These are phyloP conservation scores for Candida easanensis DNA, from an alignment of 805 yeast genomes.

Conservation along the genomic window DNA sequence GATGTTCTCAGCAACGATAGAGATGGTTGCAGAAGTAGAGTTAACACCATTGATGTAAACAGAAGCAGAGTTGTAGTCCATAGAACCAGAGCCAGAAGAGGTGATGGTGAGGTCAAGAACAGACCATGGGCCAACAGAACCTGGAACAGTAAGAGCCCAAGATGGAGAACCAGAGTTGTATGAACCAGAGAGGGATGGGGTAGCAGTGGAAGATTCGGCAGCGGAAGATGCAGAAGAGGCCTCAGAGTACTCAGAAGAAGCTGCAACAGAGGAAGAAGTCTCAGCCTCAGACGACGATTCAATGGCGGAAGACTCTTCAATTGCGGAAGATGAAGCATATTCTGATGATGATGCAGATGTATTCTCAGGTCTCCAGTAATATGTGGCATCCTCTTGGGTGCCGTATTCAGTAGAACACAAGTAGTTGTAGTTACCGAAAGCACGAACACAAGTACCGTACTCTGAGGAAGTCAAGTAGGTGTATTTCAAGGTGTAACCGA, in stretches of 20 bases:
- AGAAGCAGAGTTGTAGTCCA: background rate
- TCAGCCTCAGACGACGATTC: too few relatives aligned
- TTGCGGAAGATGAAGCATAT: too few relatives aligned
- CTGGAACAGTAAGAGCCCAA: conserved; percentile 17
- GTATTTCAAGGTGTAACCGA: background rate
- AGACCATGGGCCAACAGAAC: conserved; percentile 20
- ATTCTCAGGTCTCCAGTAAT: conserved; percentile 1
- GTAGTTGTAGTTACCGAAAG: conserved; percentile 3
- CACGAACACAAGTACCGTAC: conserved; percentile 9
- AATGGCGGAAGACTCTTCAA: too few relatives aligned
- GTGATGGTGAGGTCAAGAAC: conserved; percentile 14
- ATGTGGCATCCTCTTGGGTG: background rate
- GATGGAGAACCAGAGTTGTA: conserved; percentile 13
- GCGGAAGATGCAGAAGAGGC: conserved; percentile 10
- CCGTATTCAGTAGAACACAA: conserved; percentile 2
- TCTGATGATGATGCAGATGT: too few relatives aligned
- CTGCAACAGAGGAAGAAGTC: too few relatives aligned
- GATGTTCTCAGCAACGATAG: background rate
- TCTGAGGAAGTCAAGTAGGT: conserved; percentile 1
- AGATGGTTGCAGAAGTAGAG: conserved; percentile 3
- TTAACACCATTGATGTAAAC: conserved; percentile 7
- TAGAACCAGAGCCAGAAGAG: background rate
- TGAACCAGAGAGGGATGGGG: conserved; percentile 14
- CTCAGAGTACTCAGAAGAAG: too few relatives aligned
- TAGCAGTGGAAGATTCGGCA: conserved; percentile 10